These are phyloP conservation scores for Penicillium cinerascens DNA, from an alignment of 495 filamentous ascomycete species.

Conservation along the genomic window DNA sequence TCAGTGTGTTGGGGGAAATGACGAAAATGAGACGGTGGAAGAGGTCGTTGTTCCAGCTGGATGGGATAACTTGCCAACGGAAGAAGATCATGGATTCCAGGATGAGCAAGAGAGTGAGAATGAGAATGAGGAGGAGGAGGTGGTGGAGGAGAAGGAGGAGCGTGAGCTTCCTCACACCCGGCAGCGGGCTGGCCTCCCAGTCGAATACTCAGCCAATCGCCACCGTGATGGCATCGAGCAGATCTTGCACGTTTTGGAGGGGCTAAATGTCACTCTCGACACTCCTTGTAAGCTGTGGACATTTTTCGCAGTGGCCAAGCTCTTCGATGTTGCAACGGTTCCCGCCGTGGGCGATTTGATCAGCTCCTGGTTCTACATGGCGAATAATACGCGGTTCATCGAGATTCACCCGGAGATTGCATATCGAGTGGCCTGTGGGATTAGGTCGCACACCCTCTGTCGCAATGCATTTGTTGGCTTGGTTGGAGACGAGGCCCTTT, in stretches of 20 bases:
- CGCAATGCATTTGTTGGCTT: conserved; percentile 46
- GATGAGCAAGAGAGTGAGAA: neutral
- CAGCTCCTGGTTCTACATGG: conserved; percentile 45
- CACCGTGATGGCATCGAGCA: conserved; percentile 60
- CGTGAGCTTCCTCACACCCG: neutral
- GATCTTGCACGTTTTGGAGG: conserved; percentile 51
- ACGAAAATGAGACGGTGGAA: conserved; percentile 25
- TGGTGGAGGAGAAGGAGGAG: neutral
- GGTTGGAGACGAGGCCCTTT: conserved; percentile 46
- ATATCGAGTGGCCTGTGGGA: conserved; percentile 43
- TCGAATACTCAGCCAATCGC: conserved; percentile 58
- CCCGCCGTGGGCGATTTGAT: conserved; percentile 35
- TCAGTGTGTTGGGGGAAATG: conserved; percentile 31
- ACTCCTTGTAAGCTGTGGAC: conserved; percentile 65
- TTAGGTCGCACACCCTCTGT: conserved; percentile 36
- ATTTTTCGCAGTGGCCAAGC: conserved; percentile 55
- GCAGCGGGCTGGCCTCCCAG: conserved; percentile 14
- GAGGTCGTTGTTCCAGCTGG: neutral
- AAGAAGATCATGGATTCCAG: neutral
- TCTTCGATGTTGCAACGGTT: conserved; percentile 47
- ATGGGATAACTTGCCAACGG: neutral
- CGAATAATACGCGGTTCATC: conserved; percentile 41
- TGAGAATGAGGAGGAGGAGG: neutral
- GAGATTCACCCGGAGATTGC: conserved; percentile 46
- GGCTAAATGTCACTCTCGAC: conserved; percentile 49